These are phyloP conservation scores for Scheffersomyces illinoinensis DNA, from an alignment of 1,139 yeast species.

Conservation along the genomic window DNA sequence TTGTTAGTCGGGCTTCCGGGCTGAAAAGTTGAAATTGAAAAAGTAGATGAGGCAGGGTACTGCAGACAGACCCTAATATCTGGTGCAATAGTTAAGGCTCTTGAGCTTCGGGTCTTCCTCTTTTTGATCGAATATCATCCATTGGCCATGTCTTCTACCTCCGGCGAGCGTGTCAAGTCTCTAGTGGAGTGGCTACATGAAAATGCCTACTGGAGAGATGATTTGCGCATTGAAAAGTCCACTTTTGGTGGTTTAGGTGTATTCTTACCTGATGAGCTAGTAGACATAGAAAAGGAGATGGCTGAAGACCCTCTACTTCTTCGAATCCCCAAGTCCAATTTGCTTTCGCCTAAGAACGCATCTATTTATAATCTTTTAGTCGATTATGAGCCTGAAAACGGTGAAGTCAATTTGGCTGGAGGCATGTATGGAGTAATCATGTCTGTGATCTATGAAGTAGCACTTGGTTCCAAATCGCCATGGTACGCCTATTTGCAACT, in stretches of 20 bases:
- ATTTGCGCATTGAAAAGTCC: conserved; percentile 50
- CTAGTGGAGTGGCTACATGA: conserved; percentile 46
- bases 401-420: conserved; percentile 32
- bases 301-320: conserved; percentile 32
- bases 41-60: neutral
- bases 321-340: conserved; percentile 51
- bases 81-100: neutral
- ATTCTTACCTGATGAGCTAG: conserved; percentile 41
- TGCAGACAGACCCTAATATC: neutral
- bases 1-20: neutral
- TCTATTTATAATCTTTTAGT: conserved; percentile 65
- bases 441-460: conserved; percentile 70
- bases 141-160: conserved; percentile 14
- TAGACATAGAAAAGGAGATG: conserved; percentile 29
- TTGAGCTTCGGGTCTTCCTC: neutral
- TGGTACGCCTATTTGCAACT: conserved; percentile 70
- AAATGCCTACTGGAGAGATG: conserved; percentile 52
- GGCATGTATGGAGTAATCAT: conserved; percentile 71
- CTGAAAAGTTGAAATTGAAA: neutral
- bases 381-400: conserved; percentile 44
- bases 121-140: neutral
- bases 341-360: conserved; percentile 60
- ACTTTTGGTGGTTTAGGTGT: conserved; percentile 74
- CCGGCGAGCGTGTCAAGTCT: conserved; percentile 5
- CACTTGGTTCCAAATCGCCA: conserved; percentile 58